Evolutionary conservation across 192 early-diverging fungal genomes (phyloP), one percentile per base, ranked within the genome.

Genomic region (Blastocladiella britannica): DNA sequence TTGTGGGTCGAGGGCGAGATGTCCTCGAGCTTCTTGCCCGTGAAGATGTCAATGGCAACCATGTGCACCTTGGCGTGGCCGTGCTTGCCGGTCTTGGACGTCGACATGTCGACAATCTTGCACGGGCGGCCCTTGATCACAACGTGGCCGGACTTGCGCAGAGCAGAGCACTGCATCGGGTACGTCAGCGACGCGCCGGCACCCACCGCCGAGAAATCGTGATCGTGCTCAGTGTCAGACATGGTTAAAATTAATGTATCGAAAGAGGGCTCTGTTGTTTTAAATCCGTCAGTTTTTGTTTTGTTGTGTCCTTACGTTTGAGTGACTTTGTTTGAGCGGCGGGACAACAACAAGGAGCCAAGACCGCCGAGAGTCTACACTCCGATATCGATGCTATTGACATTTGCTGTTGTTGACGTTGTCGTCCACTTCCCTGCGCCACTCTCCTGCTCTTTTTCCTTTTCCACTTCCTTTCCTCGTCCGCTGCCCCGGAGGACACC

Each of bases 51-150:
- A 59, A 82, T 81, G 62, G 77, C 92, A 28, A 83, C 81, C 69
- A 92, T 71, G 76, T 96, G 79, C 60, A 98, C 94, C 91, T 98
- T 98, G 77, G 95, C 95, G 82, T 98, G 95, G 58, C 93, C 95
- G 88, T 99, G 95, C 90, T 99, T 99, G 68, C 95, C 95, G 64
- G 95, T 99, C 86, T 99, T 99, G 76, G 93, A 97, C 74, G 95
- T 99, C 56, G 91, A 91, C 89, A 99, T 97, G 69, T 95, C 91
- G 54, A 93, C 81, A 56, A 99, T 94, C 87, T 97, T 99, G 83
- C 95, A 99, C 69, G 95, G 95, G 58, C 91, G 88, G 59, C 89
- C 88, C 82, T 97, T 99, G 70, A 99, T 87, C 60, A 91, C 82
- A 64, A 99, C 95, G 77, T 84, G 80, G 20, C 93, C 95, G 82